Evolutionary conservation across 495 filamentous ascomycete species (phyloP).

Genomic region (Trichocladium antarcticum): DNA sequence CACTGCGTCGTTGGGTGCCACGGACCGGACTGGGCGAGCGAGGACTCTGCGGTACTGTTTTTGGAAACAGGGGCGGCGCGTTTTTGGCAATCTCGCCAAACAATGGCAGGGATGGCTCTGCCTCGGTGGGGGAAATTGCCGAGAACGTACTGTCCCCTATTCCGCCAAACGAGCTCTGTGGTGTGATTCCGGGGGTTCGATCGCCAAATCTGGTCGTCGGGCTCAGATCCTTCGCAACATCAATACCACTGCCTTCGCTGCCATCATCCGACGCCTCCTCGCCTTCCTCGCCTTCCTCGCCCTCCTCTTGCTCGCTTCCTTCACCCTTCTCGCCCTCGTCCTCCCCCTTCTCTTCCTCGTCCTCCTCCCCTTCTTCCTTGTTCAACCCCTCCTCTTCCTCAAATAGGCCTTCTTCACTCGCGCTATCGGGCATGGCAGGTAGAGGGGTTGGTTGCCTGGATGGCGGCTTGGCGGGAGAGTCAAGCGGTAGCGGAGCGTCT

Average conservation of each 20-base stretch:
- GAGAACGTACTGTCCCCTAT: constrained; percentile 34
- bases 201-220: constrained; percentile 35
- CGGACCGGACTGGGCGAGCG: constrained; percentile 75
- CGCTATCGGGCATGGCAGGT: constrained; percentile 19
- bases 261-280: constrained; percentile 36
- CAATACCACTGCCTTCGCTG: constrained; percentile 51
- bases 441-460: constrained; percentile 11
- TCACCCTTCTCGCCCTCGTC: constrained; percentile 30
- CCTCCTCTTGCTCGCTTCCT: constrained; percentile 22
- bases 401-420: constrained; percentile 13
- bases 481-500: constrained; percentile 18
- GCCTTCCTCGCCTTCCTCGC: constrained; percentile 27
- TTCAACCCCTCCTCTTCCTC: constrained; percentile 27
- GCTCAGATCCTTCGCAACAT: constrained; percentile 58
- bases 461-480: constrained; percentile 20
- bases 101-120: constrained; percentile 34
- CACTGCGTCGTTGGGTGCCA: constrained; percentile 34
- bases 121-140: constrained; percentile 37
- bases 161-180: constrained; percentile 56
- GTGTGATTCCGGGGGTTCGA: constrained; percentile 48
- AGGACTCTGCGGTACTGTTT: constrained; percentile 50
- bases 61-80: constrained; percentile 45
- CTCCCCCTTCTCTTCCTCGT: constrained; percentile 21
- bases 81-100: constrained; percentile 56
- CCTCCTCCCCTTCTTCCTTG: constrained; percentile 23